Conservation (phyloP, 2,329 filamentous ascomycete species). For the Xylariaceae sp. region DNA sequence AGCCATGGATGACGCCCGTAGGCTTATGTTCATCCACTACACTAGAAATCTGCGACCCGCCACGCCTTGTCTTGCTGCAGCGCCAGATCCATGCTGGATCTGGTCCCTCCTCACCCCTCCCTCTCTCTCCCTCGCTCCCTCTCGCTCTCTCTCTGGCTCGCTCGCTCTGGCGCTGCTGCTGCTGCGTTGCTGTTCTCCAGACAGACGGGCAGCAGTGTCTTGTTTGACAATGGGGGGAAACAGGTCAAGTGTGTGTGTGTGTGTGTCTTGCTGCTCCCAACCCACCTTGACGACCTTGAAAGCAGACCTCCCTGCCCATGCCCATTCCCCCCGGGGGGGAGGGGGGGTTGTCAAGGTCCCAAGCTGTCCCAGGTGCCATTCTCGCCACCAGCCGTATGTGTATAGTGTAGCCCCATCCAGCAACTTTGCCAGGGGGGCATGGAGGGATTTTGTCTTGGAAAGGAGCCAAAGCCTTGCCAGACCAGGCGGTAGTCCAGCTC, state of each 20-base stretch:
- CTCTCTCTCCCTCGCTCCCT: neutral
- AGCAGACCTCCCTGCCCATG: constrained; percentile 10
- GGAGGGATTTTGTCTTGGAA: constrained; percentile 13
- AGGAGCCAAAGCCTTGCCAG: constrained; percentile 20
- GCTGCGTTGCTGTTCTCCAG: too few relatives aligned
- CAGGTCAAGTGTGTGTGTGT: constrained; percentile 14
- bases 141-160: neutral
- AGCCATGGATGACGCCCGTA: constrained; percentile 5
- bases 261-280: constrained; percentile 11
- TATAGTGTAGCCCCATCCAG: constrained; percentile 20
- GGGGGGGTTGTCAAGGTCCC: constrained; percentile 1
- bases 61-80: constrained; percentile 14
- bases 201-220: constrained; percentile 1
- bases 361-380: constrained; percentile 10
- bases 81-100: constrained; percentile 13
- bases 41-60: constrained; percentile 13
- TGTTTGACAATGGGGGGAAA: neutral
- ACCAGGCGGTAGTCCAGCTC: constrained; percentile 18
- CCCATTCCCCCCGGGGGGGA: neutral
- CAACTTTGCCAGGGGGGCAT: constrained; percentile 11
- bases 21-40: constrained; percentile 2
- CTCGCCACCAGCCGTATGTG: constrained; percentile 9
- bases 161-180: too few relatives aligned
- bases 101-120: constrained; percentile 3
- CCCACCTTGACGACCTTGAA: constrained; percentile 15